Evolutionary conservation across 208 protist species (phyloP).

Genomic region (Blechomonas ayalai): DNA sequence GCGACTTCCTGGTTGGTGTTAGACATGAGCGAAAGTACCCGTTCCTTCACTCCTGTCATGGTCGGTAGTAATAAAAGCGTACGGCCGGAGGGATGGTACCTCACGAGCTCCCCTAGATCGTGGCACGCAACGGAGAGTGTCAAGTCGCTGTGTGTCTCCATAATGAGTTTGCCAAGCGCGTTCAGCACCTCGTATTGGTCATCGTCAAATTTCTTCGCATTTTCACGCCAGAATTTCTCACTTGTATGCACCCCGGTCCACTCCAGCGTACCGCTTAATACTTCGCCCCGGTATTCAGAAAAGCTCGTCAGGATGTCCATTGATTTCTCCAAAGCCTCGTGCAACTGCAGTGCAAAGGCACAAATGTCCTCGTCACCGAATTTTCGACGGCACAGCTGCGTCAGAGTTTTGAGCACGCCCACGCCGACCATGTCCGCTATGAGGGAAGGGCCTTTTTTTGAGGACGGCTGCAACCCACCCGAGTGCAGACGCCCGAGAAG

Average conservation of each 20-base stretch:
- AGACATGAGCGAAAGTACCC: constrained; percentile 83
- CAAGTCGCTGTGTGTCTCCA: constrained; percentile 42
- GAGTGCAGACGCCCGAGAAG: constrained; percentile 30
- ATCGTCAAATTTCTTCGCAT: constrained; percentile 80
- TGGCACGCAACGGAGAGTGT: constrained; percentile 86
- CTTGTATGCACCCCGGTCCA: constrained; percentile 91
- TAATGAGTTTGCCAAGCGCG: constrained; percentile 80
- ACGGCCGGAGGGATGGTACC: constrained; percentile 87
- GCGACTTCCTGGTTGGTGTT: constrained; percentile 61
- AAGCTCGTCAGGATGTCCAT: constrained; percentile 90
- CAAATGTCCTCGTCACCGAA: constrained; percentile 91
- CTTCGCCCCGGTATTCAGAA: constrained; percentile 88
- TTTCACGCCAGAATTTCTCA: constrained; percentile 93
- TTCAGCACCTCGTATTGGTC: constrained; percentile 87
- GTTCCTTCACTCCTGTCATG: constrained; percentile 79
- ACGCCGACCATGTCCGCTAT: constrained; percentile 88
- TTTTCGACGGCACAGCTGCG: constrained; percentile 66
- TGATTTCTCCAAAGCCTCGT: constrained; percentile 60
- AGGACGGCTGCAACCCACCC: neutral
- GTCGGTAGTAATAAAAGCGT: constrained; percentile 55
- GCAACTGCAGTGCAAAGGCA: constrained; percentile 53
- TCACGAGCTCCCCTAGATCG: constrained; percentile 89
- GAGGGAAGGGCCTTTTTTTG: constrained; percentile 49
- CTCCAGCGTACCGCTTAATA: constrained; percentile 79
- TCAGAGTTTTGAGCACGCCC: constrained; percentile 86